These are phyloP conservation scores for Colletotrichum lupini DNA, from an alignment of 2,329 filamentous ascomycete genomes.

Conservation along the genomic window DNA sequence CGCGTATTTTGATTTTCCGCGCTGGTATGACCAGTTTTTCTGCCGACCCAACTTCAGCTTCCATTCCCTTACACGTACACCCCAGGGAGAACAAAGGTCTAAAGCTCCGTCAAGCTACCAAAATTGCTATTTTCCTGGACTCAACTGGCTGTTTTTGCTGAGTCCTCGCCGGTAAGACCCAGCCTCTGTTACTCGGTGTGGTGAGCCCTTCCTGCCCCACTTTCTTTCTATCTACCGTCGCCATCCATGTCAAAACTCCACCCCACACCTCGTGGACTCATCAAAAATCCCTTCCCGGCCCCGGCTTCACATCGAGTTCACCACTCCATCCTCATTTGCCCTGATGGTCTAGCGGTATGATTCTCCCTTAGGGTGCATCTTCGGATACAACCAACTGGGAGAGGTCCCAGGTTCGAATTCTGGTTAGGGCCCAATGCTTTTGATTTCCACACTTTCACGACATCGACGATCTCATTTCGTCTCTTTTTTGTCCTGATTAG, in stretches of 20 bases:
- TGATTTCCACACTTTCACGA: neutral
- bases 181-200: neutral
- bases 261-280: neutral
- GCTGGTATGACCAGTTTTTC: too few relatives aligned
- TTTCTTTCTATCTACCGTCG: neutral
- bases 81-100: too few relatives aligned
- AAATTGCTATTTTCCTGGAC: neutral
- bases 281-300: neutral
- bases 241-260: neutral
- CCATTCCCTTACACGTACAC: too few relatives aligned
- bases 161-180: neutral
- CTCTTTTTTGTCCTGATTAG: too few relatives aligned
- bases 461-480: too few relatives aligned
- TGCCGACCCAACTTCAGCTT: too few relatives aligned
- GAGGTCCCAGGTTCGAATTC: conserved; percentile 34
- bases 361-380: conserved; percentile 25
- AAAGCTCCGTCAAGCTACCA: neutral
- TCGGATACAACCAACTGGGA: neutral
- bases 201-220: neutral
- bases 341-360: conserved; percentile 28
- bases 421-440: conserved; percentile 22
- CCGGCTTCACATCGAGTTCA: neutral
- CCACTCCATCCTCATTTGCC: neutral
- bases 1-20: too few relatives aligned
- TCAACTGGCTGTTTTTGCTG: neutral